Evolutionary conservation across 257 asterid genomes (phyloP).

Genomic region (Capsicum baccatum): DNA sequence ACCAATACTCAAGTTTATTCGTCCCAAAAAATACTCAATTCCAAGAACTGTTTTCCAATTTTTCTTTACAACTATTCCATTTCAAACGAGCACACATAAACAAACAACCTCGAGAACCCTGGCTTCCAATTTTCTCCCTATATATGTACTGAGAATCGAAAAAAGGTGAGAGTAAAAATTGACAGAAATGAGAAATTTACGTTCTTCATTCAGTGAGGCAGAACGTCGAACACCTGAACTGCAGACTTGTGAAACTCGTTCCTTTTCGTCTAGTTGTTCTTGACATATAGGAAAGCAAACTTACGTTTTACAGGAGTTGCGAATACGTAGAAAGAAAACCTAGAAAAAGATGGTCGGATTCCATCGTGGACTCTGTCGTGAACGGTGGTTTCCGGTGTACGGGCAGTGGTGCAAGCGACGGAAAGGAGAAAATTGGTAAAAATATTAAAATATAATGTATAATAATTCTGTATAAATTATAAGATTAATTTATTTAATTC

Average conservation of each 20-base stretch:
- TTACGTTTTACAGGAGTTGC: too few relatives aligned
- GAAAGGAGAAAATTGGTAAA: slow-evolving; percentile 17
- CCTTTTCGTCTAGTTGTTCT: too few relatives aligned
- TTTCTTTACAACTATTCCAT: not conserved
- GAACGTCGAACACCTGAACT: not conserved
- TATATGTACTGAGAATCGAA: not conserved
- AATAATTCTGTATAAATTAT: too few relatives aligned
- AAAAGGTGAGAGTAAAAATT: not conserved
- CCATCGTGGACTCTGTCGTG: not conserved
- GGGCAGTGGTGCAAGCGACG: slow-evolving; percentile 32
- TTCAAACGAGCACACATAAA: not conserved
- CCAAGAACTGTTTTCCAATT: not conserved
- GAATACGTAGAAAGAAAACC: not conserved
- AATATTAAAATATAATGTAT: too few relatives aligned
- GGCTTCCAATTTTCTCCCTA: not conserved
- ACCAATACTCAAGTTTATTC: not conserved
- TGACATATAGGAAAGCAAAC: not conserved
- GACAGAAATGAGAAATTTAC: slow-evolving; percentile 1
- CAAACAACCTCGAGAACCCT: not conserved
- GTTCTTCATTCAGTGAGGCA: not conserved
- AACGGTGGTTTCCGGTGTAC: slow-evolving; percentile 38
- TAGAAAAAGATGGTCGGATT: slow-evolving; percentile 9
- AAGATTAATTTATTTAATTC: too few relatives aligned
- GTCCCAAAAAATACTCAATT: not conserved
- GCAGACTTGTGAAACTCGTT: not conserved